Evolutionary conservation across 2,329 filamentous ascomycete genomes (phyloP), one percentile per base, ranked within the genome.

Genomic region (Neonectria sp.): DNA sequence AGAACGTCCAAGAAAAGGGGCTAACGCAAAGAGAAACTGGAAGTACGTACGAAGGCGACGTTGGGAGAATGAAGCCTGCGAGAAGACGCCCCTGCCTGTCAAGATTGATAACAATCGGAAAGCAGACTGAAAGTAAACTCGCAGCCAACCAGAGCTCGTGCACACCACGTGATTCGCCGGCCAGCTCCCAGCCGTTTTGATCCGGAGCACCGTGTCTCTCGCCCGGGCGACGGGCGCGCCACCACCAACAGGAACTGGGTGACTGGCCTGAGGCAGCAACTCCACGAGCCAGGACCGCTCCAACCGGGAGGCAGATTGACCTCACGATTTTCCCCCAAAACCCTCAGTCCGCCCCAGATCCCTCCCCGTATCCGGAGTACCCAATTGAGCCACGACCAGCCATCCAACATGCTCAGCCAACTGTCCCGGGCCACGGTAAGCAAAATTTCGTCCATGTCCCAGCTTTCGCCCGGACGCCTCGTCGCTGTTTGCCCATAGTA

Each of bases 361-460:
- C 71, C 75, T 76, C 77, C 71, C 71, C 71, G 67, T 75, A 77
- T 76, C 78, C 77, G 78, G 76, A 74, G 73, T 71, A 68, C 65
- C 76, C 82, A 82, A 85, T 86, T 84, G 84, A 86, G 82, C 84
- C 84, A 81, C 81, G 73, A 79, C 79, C 77, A 75, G 72, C 73
- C 78, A 79, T 82, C 72, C 83, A 89, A 82, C 77, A 90, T 90
- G 88, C 82, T 89, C 82, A 81, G 80, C 77, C 85, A 87, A 81
- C 79, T 89, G 69, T 84, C 85, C 78, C 83, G 88, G 82, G 82
- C 82, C 80, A 85, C 87, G 81, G 88, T 90, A 85, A 75, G 87
- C 84, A 60, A 40, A 69, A 31, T 21, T 62, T 29, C 33, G n/a
- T 40, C 29, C 21, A 27, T 48, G 11, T 48, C 24, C 33, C 35